phyloP scores from a whole-genome alignment of 768 basidiomycete species.

The Mycena venus region DNA sequence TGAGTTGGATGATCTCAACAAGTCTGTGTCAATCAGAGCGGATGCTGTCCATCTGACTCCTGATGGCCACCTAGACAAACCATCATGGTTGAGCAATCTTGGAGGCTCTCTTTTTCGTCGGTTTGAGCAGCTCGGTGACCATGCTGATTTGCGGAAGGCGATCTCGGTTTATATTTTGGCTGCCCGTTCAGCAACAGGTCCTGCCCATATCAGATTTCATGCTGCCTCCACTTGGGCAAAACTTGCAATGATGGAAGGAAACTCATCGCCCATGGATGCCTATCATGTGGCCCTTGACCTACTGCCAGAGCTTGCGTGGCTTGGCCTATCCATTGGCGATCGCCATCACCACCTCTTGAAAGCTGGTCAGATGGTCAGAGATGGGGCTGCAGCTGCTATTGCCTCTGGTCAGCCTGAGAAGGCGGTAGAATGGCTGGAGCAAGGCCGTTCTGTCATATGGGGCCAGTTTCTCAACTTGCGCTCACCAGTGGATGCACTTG shows the following conservation, averaged over 20 bases:
- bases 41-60: too few relatives aligned
- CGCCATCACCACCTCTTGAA: conserved; percentile 26
- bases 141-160: too few relatives aligned
- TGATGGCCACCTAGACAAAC: too few relatives aligned
- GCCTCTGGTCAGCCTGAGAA: conserved; percentile 4
- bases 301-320: conserved; percentile 29
- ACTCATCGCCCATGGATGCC: conserved; percentile 8
- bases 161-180: conserved; percentile 33
- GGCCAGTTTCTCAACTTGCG: not conserved
- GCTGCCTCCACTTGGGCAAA: not conserved
- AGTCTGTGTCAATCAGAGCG: too few relatives aligned
- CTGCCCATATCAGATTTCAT: not conserved
- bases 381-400: conserved; percentile 11
- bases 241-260: not conserved
- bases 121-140: too few relatives aligned
- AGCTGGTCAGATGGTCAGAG: conserved; percentile 4
- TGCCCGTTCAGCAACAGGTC: not conserved
- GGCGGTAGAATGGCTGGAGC: conserved; percentile 26
- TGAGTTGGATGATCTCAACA: too few relatives aligned
- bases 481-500: conserved; percentile 25
- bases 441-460: conserved; percentile 7
- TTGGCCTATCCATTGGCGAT: conserved; percentile 27
- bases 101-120: conserved; percentile 27
- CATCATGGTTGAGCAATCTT: too few relatives aligned
- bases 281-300: conserved; percentile 30